Evolutionary conservation across 345 rosid genomes (phyloP).

Genomic region (Linum trigynum): DNA sequence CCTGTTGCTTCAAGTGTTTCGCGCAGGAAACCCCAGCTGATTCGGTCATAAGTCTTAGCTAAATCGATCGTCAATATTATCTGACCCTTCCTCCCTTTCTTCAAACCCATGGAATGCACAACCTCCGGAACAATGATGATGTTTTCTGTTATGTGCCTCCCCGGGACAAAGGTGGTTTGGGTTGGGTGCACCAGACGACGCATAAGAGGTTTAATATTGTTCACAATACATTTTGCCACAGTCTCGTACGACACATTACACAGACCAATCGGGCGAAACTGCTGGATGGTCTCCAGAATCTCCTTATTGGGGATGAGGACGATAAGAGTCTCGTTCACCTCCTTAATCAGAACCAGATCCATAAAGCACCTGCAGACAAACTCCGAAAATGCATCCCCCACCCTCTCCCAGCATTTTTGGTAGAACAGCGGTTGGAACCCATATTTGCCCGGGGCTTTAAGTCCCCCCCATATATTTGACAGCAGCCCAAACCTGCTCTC

Average conservation of each 20-base stretch:
- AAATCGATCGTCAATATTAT: not conserved
- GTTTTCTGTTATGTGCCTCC: not conserved
- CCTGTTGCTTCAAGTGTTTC: not conserved
- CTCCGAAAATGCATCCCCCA: not conserved
- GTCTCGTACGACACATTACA: not conserved
- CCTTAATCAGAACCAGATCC: not conserved
- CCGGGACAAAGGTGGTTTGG: not conserved
- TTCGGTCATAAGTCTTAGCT: not conserved
- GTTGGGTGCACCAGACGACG: not conserved
- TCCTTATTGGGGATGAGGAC: no score
- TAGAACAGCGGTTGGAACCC: not conserved
- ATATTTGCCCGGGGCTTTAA: not conserved
- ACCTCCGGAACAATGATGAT: not conserved
- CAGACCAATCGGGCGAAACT: not conserved
- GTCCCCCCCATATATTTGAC: not conserved
- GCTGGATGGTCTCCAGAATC: no score
- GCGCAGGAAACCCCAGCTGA: not conserved
- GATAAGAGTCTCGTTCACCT: no score
- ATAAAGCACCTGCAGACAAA: not conserved
- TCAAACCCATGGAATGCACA: not conserved
- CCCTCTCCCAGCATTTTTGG: not conserved
- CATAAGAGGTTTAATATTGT: not conserved
- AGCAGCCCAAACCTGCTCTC: not conserved
- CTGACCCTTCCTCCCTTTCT: not conserved
- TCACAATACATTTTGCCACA: not conserved